Evolutionary conservation across 2,329 filamentous ascomycete genomes (phyloP).

Genomic region (Nannizziopsis arthrosporioides): DNA sequence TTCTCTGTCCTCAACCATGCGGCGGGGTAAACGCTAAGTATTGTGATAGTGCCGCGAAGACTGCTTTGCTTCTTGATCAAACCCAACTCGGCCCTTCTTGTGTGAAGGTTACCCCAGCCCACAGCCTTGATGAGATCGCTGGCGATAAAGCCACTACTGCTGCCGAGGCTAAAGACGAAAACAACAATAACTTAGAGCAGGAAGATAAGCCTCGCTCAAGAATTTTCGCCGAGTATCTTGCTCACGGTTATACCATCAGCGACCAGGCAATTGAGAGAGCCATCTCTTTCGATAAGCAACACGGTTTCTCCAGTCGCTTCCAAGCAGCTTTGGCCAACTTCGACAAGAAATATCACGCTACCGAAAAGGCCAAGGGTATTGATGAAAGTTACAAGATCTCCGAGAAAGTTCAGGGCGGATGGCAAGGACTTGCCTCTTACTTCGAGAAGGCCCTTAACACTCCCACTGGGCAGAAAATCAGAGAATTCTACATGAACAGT

Average conservation of each 20-base stretch:
- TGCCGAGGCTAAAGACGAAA: constrained; percentile 43
- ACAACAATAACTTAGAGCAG: constrained; percentile 62
- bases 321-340: constrained; percentile 62
- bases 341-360: constrained; percentile 76
- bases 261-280: constrained; percentile 67
- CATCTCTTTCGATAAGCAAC: constrained; percentile 78
- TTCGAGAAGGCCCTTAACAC: constrained; percentile 87
- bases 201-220: constrained; percentile 94
- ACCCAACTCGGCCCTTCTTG: constrained; percentile 70
- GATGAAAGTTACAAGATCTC: constrained; percentile 77
- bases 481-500: constrained; percentile 73
- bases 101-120: constrained; percentile 66
- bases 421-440: constrained; percentile 66
- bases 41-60: constrained; percentile 62
- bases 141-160: constrained; percentile 48
- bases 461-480: constrained; percentile 76
- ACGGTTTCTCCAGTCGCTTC: constrained; percentile 75
- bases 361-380: constrained; percentile 69
- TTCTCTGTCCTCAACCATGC: neutral
- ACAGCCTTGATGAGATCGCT: constrained; percentile 52
- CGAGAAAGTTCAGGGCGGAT: constrained; percentile 55
- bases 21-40: neutral
- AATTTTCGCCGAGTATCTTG: constrained; percentile 91
- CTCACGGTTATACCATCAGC: constrained; percentile 79
- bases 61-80: constrained; percentile 90